Base-by-base conservation (phyloP, 1,284 basidiomycete species). In the Apiotrichum porosum region DNA sequence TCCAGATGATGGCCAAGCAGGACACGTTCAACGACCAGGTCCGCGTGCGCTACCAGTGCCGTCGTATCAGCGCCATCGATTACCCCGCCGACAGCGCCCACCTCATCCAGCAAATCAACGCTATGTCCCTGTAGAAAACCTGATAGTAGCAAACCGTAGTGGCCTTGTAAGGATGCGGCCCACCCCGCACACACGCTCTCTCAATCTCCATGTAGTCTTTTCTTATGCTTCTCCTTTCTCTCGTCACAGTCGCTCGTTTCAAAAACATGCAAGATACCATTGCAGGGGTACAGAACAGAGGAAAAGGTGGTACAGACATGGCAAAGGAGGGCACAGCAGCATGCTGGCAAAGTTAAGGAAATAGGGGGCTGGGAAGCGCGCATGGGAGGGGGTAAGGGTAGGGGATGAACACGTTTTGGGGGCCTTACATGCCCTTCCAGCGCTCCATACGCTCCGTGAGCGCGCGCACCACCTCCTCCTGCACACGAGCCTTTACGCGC, bases 1-100 rank as follows among this genome's bases (percentile, higher is more conserved):
- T 97, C 72, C 80, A 81, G 44, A 91, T 90, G 69, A 82, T 85
- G 41, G 94, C 91, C 10, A 92, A 88, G 75, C 83, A 85, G 61
- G 90, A 95, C 58, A 83, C 81, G 1, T 95, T 81, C 70, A 87
- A 91, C 60, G 88, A 89, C 32, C 78, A 79, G 66, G 79, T 81
- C 8, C 83, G 88, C 24, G 82, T 90, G 30, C 81, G 89, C 35
- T 94, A 92, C 67, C 85, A 85, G 18, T 84, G 91, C 59, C 79
- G 82, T 52, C 81, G 78, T 42, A 83, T 88, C 13, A 69, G 72
- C 34, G 73, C 77, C n/a, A 67, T 90, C 33, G 80, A 93, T 65
- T 92, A 82, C 66, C 78, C 78, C 37, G 81, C 82, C 57, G 89
- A 91, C 63, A 81, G 80, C 9, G 77, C 77, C 28, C 67, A 77